Evolutionary conservation across 805 yeast genomes (phyloP), one percentile per base, ranked within the genome.

Genomic region (Clavispora asparagi): DNA sequence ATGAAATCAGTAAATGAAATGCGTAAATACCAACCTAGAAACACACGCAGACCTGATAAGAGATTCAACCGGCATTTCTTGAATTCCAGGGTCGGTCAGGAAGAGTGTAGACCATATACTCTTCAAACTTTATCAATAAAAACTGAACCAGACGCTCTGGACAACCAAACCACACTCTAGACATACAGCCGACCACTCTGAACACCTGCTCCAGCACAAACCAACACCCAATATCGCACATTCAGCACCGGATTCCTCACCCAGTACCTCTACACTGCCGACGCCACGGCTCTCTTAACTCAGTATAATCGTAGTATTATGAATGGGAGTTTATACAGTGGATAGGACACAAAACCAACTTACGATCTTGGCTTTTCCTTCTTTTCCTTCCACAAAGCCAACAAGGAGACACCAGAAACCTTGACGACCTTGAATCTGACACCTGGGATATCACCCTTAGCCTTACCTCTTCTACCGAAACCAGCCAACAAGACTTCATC

Each of bases 371-470:
- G 98, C 91, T 94, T 94, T 85, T 95, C 99, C 89, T 94, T 94
- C 97, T 94, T 94, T 85, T 95, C 99, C 85, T 92, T 94, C 97
- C 97, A 94, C 78, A 94, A 85, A 76, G 99, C 99, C 75, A 91
- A 84, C 78, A 94, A 85, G 67, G 99, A 94, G 70, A 95, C 99
- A 87, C 99, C 99, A 67, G 99, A 88, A 67, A 94, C 99, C 85
- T 94, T 94, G 76, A 94, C 99, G 75, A 94, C 99, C 88, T 94
- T 94, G 90, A 94, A 94, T 87, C 99, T 94, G 74, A 94, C 99
- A 89, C 99, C 99, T 78, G 99, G 99, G 73, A 94, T 92, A 91
- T 94, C 99, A 85, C 99, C 99, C 95, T 94, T 94, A 77, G 99
- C 99, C 85, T 94, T 94, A 83, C 99, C 99, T 85, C 96, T 94